Conservation (phyloP, 768 basidiomycete species). For the Kwoniella shandongensis region DNA sequence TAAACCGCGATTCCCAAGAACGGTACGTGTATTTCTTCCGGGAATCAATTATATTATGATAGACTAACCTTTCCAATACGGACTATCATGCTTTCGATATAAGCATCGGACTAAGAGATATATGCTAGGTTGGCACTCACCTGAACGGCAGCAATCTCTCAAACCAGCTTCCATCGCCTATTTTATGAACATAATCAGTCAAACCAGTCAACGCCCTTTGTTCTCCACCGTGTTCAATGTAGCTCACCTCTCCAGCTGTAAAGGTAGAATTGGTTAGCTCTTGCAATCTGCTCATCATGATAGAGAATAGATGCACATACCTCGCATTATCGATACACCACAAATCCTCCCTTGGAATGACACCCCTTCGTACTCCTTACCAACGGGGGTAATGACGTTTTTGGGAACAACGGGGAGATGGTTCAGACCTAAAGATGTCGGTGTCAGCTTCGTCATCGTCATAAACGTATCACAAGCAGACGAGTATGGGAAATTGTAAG, state of each 20-base stretch:
- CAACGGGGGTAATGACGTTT: slow-evolving; percentile 58
- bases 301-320: slow-evolving; percentile 59
- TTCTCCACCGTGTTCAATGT: not conserved
- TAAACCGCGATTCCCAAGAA: not conserved
- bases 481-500: not conserved
- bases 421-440: slow-evolving; percentile 69
- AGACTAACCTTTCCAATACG: slow-evolving; percentile 77
- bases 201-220: not conserved
- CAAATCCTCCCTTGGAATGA: slow-evolving; percentile 96
- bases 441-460: not conserved
- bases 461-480: not conserved
- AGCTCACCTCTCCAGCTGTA: slow-evolving; percentile 49
- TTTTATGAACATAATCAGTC: not conserved
- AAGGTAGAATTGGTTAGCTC: not conserved
- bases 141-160: slow-evolving; percentile 81
- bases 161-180: slow-evolving; percentile 98
- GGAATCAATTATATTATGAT: too few relatives aligned
- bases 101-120: too few relatives aligned
- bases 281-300: not conserved
- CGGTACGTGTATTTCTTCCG: too few relatives aligned
- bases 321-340: slow-evolving; percentile 90
- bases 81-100: slow-evolving; percentile 49
- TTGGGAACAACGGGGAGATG: slow-evolving; percentile 74
- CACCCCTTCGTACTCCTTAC: slow-evolving; percentile 81
- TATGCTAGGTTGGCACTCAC: slow-evolving; percentile 26